These are phyloP conservation scores for Suillus tomentosus DNA, from an alignment of 768 basidiomycete genomes.

Conservation along the genomic window DNA sequence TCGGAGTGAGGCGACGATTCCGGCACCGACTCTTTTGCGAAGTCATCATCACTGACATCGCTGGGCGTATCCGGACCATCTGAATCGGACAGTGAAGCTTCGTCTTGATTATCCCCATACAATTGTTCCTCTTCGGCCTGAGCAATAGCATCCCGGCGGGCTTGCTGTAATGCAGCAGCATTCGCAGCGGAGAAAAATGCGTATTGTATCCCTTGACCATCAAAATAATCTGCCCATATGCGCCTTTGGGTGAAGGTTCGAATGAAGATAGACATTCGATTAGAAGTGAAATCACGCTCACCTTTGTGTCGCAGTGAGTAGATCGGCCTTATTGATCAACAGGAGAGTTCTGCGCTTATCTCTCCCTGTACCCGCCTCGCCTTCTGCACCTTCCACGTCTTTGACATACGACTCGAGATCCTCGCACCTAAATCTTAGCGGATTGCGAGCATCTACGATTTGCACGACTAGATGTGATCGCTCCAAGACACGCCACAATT, in stretches of 20 bases:
- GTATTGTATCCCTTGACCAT: constrained; percentile 69
- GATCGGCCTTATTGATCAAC: constrained; percentile 94
- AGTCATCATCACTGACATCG: constrained; percentile 34
- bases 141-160: constrained; percentile 51
- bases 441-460: constrained; percentile 96
- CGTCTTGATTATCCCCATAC: constrained; percentile 3
- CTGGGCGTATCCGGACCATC: constrained; percentile 29
- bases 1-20: constrained; percentile 30
- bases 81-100: constrained; percentile 28
- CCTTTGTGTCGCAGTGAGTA: constrained; percentile 87
- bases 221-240: constrained; percentile 92
- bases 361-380: constrained; percentile 74
- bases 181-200: constrained; percentile 95
- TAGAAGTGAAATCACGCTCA: constrained; percentile 32
- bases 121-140: constrained; percentile 25
- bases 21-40: constrained; percentile 21
- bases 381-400: constrained; percentile 83
- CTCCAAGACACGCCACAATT: constrained; percentile 96
- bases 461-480: constrained; percentile 93
- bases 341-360: constrained; percentile 76
- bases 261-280: not conserved
- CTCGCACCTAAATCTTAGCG: constrained; percentile 87
- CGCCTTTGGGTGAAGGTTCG: constrained; percentile 44
- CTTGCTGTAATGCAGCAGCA: constrained; percentile 82
- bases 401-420: constrained; percentile 85